Evolutionary conservation across 1,284 basidiomycete species (phyloP).

Genomic region (Puccinia polysora): DNA sequence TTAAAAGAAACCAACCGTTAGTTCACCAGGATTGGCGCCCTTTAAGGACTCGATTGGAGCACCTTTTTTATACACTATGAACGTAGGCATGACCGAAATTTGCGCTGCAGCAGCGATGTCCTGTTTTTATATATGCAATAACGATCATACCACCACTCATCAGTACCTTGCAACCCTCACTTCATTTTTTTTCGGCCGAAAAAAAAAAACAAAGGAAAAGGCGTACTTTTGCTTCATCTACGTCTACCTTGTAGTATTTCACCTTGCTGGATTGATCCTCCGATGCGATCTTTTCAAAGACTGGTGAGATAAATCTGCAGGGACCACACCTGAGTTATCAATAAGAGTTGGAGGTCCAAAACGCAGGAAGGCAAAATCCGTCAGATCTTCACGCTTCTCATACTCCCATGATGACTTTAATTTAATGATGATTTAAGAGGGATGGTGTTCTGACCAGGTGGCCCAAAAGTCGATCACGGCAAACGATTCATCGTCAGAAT

Average conservation of each 20-base stretch:
- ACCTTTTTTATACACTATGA: conserved; percentile 16
- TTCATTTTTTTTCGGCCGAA: too few relatives aligned
- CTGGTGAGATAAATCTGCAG: conserved; percentile 23
- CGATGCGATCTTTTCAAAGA: conserved; percentile 24
- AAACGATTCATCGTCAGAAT: not conserved
- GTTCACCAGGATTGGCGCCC: not conserved
- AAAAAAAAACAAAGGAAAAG: not conserved
- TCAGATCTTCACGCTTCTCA: not conserved
- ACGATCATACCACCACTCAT: too few relatives aligned
- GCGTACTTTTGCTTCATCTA: conserved; percentile 29
- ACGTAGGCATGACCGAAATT: conserved; percentile 39
- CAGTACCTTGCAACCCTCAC: too few relatives aligned
- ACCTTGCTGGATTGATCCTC: conserved; percentile 22
- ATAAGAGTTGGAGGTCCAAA: not conserved
- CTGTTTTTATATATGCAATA: too few relatives aligned
- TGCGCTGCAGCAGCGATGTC: conserved; percentile 12
- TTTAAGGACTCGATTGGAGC: conserved; percentile 8
- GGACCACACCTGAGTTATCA: conserved; percentile 22
- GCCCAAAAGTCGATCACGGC: conserved; percentile 36
- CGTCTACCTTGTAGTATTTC: conserved; percentile 37
- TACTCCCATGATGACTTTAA: too few relatives aligned
- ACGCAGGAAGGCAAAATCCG: not conserved
- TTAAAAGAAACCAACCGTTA: conserved; percentile 17
- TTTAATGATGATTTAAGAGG: too few relatives aligned
- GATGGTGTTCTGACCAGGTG: conserved; percentile 8